Percentiles rank a stretch among this genome's conserved stretches.
Conservation (phyloP, 257 asterid genomes). For the Petrea volubilis region DNA sequence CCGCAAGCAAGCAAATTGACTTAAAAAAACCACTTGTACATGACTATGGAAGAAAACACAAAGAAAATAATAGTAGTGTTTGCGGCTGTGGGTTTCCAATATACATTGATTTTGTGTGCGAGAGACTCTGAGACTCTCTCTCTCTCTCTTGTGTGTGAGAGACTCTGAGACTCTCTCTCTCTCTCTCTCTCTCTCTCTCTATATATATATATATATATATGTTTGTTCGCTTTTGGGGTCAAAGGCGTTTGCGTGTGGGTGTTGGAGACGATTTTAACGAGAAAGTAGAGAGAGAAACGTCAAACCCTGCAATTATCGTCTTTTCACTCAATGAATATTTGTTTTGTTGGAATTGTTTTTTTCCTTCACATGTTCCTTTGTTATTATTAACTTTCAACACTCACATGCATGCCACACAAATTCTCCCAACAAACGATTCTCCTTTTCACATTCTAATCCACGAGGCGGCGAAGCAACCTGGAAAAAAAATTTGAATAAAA, state of each 20-base stretch:
- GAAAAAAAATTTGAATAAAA: too few relatives aligned
- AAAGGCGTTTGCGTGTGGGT: constrained; percentile 66
- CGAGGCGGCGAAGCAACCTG: too few relatives aligned
- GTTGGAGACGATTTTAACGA: constrained; percentile 37
- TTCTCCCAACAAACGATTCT: neutral
- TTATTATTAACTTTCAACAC: neutral
- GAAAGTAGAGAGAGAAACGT: constrained; percentile 32
- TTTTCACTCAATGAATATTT: neutral
- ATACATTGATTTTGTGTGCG: neutral
- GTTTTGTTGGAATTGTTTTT: neutral
- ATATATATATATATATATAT: too few relatives aligned
- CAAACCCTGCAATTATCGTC: constrained; percentile 32
- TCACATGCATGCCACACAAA: constrained; percentile 16
- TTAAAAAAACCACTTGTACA: constrained; percentile 7
- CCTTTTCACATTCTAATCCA: neutral
- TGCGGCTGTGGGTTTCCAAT: constrained; percentile 50
- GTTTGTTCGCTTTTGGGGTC: constrained; percentile 30
- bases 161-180: too few relatives aligned
- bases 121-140: too few relatives aligned
- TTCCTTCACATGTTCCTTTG: neutral
- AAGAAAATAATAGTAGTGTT: constrained; percentile 34
- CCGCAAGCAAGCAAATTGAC: constrained; percentile 29
- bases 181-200: too few relatives aligned
- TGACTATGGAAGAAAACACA: constrained; percentile 2
- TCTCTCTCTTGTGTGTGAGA: too few relatives aligned